phyloP scores from a whole-genome alignment of 805 yeast species.

The Kluyveromyces dobzhanskii region DNA sequence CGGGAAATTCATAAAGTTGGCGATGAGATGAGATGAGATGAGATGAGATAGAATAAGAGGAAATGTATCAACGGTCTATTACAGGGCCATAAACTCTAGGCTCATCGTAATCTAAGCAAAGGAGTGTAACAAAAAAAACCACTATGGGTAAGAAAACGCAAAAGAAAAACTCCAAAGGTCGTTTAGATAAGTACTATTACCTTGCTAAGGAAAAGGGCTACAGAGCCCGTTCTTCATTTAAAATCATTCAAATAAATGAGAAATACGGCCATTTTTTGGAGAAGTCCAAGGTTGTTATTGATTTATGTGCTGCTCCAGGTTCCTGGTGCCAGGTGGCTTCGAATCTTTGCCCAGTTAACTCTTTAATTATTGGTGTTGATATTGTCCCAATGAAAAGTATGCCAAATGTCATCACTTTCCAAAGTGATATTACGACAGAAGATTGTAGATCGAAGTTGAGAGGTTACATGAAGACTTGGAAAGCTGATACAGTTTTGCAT shows the following conservation, averaged over 20 bases:
- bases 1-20: not conserved
- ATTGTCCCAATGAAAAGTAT: conserved; percentile 95
- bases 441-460: conserved; percentile 92
- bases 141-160: conserved; percentile 76
- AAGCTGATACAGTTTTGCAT: conserved; percentile 94
- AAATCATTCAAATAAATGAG: conserved; percentile 89
- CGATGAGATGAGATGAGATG: conserved; percentile 1
- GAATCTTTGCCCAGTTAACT: conserved; percentile 83
- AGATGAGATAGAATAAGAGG: too few species aligned
- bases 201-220: conserved; percentile 97
- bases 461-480: conserved; percentile 97
- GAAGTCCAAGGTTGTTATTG: conserved; percentile 91
- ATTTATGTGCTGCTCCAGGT: conserved; percentile 98
- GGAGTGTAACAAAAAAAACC: too few species aligned
- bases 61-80: too few species aligned
- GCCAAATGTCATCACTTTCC: conserved; percentile 90
- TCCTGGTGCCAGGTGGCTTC: conserved; percentile 99
- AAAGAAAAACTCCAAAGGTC: conserved; percentile 95
- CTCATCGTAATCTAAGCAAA: too few species aligned
- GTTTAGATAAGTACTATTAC: conserved; percentile 94
- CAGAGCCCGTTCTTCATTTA: conserved; percentile 97
- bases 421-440: conserved; percentile 95
- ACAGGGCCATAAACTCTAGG: too few species aligned
- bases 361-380: conserved; percentile 97
- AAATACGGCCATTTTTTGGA: conserved; percentile 93